Evolutionary conservation across 208 protist genomes (phyloP), one percentile per base, ranked within the genome.

Genomic region (Leishmania major): DNA sequence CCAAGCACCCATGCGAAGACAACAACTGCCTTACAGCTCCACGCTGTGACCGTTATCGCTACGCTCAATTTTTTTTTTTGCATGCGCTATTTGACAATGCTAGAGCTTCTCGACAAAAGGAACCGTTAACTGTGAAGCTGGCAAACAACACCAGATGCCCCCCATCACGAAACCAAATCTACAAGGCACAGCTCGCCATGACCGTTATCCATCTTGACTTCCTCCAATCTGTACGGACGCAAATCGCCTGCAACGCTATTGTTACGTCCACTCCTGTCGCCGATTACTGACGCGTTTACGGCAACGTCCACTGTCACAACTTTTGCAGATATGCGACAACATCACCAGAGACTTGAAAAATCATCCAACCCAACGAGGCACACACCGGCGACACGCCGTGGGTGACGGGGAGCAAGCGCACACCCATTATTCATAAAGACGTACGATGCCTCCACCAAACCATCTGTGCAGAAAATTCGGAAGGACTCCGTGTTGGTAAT

Each of bases 241-340:
- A 88, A 51, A 37, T 78, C 84, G 11, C 81, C 84, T 10, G 84
- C 78, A 77, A 88, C 85, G 67, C 85, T 88, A 57, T 88, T 79
- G 17, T 79, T 84, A 76, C 84, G 86, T 3, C 81, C 81, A 2
- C 76, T 88, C 15, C 76, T 87, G 76, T 90, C 81, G 40, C 81
- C 84, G 40, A 62, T 64, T 40, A 51, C 43, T 43, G 49, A 75
- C 3, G 80, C 75, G 43, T 88, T 73, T 1, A 75, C 75, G 0
- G 49, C 55, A 19, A 90, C 51, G 37, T 88, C 81, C 43, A 77
- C 67, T 15, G 73, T 67, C 40, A 86, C 75, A 10, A 45, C 72
- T 15, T 77, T 77, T 17, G 57, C 76, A 83, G 47, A 88, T 79
- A 15, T 81, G 79, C 37, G 84, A 86, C 66, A 75, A 78, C 57